These are phyloP conservation scores for Cardiospermum halicacabum DNA, from an alignment of 345 rosid genomes.

Conservation along the genomic window DNA sequence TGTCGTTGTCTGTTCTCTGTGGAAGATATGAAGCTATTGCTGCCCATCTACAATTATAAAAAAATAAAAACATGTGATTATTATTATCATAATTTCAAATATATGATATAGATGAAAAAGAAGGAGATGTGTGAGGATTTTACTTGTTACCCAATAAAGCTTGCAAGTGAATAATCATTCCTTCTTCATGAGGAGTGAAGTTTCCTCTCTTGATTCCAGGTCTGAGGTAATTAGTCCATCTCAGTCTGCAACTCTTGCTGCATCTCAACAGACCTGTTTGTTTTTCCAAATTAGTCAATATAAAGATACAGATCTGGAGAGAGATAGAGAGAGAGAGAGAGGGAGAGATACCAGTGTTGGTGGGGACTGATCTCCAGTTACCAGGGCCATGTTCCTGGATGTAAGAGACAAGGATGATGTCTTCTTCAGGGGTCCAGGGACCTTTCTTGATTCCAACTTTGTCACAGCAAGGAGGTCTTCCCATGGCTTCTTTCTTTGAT, in stretches of 20 bases:
- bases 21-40: slow-evolving; percentile 99
- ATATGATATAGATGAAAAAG: neutral
- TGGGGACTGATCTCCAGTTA: slow-evolving; percentile 95
- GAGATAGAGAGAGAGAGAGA: no score
- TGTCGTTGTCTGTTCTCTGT: slow-evolving; percentile 91
- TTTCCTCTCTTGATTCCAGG: slow-evolving; percentile 99
- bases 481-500: slow-evolving; percentile 38
- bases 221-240: slow-evolving; percentile 98
- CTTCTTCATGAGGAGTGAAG: slow-evolving; percentile 96
- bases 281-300: no score
- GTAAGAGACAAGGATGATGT: slow-evolving; percentile 86
- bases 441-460: slow-evolving; percentile 94
- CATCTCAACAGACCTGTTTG: slow-evolving; percentile 89
- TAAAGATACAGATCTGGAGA: no score
- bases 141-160: slow-evolving; percentile 99
- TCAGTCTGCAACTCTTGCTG: slow-evolving; percentile 98
- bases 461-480: slow-evolving; percentile 92
- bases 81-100: no score
- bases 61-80: slow-evolving; percentile 13
- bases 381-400: slow-evolving; percentile 97
- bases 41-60: slow-evolving; percentile 65
- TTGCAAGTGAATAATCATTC: slow-evolving; percentile 96
- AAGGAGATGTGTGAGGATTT: slow-evolving; percentile 25
- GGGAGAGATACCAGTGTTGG: slow-evolving; percentile 80
- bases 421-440: slow-evolving; percentile 99